Percentiles rank a stretch among this genome's conserved stretches.
phyloP scores from a whole-genome alignment of 2,329 filamentous ascomycete genomes.

The Amesomyces nigricolor region DNA sequence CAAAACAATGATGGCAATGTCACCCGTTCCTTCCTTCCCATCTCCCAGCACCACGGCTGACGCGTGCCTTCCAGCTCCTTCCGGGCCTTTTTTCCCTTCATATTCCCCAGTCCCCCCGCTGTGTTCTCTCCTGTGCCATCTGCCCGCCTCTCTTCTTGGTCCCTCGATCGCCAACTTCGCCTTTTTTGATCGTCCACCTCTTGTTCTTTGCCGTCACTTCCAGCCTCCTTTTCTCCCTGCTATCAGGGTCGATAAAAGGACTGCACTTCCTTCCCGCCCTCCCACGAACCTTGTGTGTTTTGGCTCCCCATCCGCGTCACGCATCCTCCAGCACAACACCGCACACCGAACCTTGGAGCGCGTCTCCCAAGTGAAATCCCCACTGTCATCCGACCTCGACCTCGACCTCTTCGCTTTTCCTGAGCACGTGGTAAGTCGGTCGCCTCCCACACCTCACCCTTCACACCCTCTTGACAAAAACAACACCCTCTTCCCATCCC shows the following conservation, averaged over 20 bases:
- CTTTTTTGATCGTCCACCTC: slow-evolving; percentile 18
- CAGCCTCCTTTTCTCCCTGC: slow-evolving; percentile 15
- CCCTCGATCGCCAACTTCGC: background rate
- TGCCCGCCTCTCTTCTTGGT: background rate
- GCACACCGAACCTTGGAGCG: background rate
- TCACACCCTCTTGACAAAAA: background rate
- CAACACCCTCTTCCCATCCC: background rate
- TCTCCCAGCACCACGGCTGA: too few species aligned
- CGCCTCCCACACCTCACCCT: background rate
- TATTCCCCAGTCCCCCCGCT: background rate
- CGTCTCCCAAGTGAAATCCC: background rate
- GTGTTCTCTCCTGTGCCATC: background rate
- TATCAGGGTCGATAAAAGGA: slow-evolving; percentile 12
- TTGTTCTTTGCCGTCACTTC: slow-evolving; percentile 9
- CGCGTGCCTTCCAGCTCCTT: too few species aligned
- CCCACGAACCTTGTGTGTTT: slow-evolving; percentile 15
- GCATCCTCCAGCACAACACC: too few species aligned
- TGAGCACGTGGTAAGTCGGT: background rate
- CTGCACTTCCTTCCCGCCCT: slow-evolving; percentile 6
- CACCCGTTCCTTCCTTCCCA: too few species aligned
- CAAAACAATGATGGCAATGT: too few species aligned
- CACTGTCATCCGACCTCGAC: background rate
- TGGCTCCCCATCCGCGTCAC: background rate
- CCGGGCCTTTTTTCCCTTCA: too few species aligned
- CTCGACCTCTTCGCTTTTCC: background rate